These are phyloP conservation scores for Solanum medicagineum DNA, from an alignment of 257 asterid genomes.

Conservation along the genomic window DNA sequence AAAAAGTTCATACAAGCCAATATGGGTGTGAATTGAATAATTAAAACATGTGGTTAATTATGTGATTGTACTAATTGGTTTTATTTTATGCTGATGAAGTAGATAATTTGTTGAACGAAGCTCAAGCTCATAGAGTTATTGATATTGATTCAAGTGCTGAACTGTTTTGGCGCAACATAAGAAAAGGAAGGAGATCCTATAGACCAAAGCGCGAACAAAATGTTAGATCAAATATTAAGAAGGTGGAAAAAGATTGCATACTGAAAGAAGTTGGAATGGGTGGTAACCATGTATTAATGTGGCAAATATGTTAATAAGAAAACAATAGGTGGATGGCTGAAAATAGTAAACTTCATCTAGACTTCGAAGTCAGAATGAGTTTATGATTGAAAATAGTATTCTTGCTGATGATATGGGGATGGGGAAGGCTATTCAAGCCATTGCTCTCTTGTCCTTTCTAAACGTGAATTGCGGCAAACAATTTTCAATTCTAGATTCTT, in stretches of 20 bases:
- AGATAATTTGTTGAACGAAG: background rate
- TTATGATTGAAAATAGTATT: constrained; percentile 19
- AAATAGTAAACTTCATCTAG: constrained; percentile 32
- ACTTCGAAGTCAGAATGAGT: constrained; percentile 47
- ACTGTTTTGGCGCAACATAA: background rate
- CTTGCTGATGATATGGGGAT: too few species aligned
- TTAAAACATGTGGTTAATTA: background rate
- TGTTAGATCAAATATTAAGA: background rate
- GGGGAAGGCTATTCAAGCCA: too few species aligned
- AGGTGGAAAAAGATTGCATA: background rate
- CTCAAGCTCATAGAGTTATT: background rate
- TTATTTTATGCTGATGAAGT: background rate
- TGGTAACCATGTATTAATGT: background rate
- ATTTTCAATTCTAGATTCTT: background rate
- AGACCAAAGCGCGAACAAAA: too few species aligned
- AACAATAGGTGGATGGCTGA: constrained; percentile 55
- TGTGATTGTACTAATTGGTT: background rate
- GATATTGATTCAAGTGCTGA: background rate
- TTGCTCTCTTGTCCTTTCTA: constrained; percentile 35
- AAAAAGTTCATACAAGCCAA: background rate
- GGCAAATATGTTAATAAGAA: constrained; percentile 14
- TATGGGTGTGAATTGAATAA: background rate
- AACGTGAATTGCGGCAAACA: too few species aligned
- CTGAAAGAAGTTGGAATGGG: background rate
- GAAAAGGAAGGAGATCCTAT: background rate